Percentiles rank a stretch among this genome's conserved stretches.
These are phyloP conservation scores for Phycomyces blakesleeanus DNA, from an alignment of 192 early-diverging fungal species.

Conservation along the genomic window DNA sequence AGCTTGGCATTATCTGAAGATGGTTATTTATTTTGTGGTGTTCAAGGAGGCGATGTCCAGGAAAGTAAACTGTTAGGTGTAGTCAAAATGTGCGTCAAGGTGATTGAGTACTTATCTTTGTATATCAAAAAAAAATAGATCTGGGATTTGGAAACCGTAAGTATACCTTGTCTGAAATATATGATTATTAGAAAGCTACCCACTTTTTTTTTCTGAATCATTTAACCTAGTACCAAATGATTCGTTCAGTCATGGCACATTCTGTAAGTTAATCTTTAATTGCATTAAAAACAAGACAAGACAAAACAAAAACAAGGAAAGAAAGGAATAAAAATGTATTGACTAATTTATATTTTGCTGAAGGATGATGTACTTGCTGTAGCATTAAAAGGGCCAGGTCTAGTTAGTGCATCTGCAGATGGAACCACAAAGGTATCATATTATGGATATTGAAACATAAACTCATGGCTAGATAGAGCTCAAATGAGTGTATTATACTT, in stretches of 20 bases:
- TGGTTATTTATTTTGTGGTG: slow-evolving; percentile 67
- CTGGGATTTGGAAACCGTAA: slow-evolving; percentile 71
- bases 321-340: neutral
- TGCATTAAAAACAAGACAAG: too few relatives aligned
- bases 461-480: too few relatives aligned
- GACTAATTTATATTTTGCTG: too few relatives aligned
- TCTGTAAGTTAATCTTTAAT: slow-evolving; percentile 29
- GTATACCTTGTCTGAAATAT: neutral
- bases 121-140: slow-evolving; percentile 33
- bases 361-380: slow-evolving; percentile 62
- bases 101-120: neutral
- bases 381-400: slow-evolving; percentile 33
- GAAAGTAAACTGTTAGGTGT: slow-evolving; percentile 22
- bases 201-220: neutral
- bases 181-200: too few relatives aligned
- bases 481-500: too few relatives aligned
- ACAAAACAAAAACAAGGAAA: neutral
- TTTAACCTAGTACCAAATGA: slow-evolving; percentile 36
- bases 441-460: too few relatives aligned
- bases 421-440: slow-evolving; percentile 56
- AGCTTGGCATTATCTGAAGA: slow-evolving; percentile 63
- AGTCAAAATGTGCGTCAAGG: too few relatives aligned
- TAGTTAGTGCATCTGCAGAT: slow-evolving; percentile 67
- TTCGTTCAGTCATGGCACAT: slow-evolving; percentile 54
- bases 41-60: slow-evolving; percentile 68